These are phyloP conservation scores for Colletotrichum sp. DNA, from an alignment of 2,329 filamentous ascomycete genomes.

Conservation along the genomic window DNA sequence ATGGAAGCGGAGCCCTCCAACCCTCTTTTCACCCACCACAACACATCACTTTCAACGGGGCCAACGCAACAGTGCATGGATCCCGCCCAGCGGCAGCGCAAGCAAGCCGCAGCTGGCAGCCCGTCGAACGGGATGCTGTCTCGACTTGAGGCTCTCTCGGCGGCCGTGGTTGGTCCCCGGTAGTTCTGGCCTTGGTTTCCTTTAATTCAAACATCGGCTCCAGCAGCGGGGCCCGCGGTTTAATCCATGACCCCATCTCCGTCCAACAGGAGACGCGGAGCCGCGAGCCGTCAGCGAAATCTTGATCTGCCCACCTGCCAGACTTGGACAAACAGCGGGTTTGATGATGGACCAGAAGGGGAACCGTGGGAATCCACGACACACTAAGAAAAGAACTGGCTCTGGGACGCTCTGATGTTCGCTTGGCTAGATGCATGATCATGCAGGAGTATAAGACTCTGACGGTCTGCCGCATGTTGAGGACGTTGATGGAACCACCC, in stretches of 20 bases:
- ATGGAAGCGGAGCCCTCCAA: neutral
- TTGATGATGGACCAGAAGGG: neutral
- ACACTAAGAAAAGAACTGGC: neutral
- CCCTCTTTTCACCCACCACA: neutral
- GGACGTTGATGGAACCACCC: neutral
- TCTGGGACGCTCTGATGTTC: neutral
- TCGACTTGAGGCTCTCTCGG: neutral
- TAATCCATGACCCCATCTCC: neutral
- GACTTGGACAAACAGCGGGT: neutral
- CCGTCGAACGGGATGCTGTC: neutral
- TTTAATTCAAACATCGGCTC: conserved; percentile 17
- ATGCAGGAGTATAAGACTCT: conserved; percentile 1
- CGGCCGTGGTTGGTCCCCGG: conserved; percentile 5
- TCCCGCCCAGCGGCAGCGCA: neutral
- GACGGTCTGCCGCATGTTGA: neutral
- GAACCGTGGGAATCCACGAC: neutral
- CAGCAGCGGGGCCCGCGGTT: neutral
- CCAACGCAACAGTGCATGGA: neutral
- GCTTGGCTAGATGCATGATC: neutral
- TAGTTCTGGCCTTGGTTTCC: neutral
- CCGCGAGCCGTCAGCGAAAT: neutral
- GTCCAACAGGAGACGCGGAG: neutral
- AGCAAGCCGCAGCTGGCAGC: neutral
- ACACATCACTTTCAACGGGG: neutral
- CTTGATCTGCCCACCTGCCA: neutral